phyloP scores from a whole-genome alignment of 176 grass and related monocot species.

The Olyra latifolia region DNA sequence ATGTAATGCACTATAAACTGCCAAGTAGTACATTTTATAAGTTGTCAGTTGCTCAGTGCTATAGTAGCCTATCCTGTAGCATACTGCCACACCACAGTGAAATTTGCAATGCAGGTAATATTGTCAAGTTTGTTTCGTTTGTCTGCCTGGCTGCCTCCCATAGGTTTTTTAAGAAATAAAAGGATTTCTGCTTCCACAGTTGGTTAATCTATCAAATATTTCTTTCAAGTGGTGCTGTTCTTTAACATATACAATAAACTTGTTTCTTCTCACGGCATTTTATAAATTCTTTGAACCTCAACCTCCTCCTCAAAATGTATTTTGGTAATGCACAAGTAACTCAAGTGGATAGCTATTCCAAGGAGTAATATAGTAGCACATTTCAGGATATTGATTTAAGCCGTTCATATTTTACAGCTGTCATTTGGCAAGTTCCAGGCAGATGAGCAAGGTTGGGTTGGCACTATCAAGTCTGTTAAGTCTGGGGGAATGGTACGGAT shows the following conservation, averaged over 20 bases:
- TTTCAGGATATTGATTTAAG: slow-evolving; percentile 20
- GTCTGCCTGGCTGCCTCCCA: background rate
- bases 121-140: background rate
- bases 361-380: background rate
- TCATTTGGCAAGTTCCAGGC: slow-evolving; percentile 83
- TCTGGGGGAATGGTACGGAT: slow-evolving; percentile 62
- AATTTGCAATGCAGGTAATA: background rate
- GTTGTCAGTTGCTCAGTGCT: background rate
- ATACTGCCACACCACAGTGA: background rate
- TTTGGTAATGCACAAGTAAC: background rate
- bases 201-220: background rate
- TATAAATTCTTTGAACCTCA: background rate
- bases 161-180: background rate
- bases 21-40: background rate
- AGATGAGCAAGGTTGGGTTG: slow-evolving; percentile 91
- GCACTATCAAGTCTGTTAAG: slow-evolving; percentile 84
- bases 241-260: background rate
- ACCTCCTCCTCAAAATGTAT: background rate
- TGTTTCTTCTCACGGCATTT: background rate
- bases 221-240: background rate
- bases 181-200: background rate
- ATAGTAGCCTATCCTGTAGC: background rate
- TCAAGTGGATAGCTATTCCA: background rate
- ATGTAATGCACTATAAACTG: background rate
- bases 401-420: slow-evolving; percentile 48